Conservation (phyloP, 306 rosid genomes). For the Herpetospermum pedunculosum region DNA sequence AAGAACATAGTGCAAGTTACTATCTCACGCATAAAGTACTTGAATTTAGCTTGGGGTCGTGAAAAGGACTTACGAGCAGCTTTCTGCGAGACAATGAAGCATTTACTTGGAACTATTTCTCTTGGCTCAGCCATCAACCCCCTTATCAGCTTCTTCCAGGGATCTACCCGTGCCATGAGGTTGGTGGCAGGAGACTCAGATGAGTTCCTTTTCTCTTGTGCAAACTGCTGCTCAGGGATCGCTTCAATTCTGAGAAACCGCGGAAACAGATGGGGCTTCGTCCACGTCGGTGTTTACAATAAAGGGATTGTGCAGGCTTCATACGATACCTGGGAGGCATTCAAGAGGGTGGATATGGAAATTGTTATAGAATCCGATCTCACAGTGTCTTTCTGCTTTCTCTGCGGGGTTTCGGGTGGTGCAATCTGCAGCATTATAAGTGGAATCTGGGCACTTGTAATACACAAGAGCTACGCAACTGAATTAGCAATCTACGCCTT, state of each 20-base stretch:
- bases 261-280: slow-evolving; percentile 81
- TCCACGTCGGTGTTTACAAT: slow-evolving; percentile 45
- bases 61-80: slow-evolving; percentile 25
- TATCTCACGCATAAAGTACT: slow-evolving; percentile 45
- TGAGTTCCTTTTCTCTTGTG: slow-evolving; percentile 71
- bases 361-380: slow-evolving; percentile 50
- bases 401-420: slow-evolving; percentile 50
- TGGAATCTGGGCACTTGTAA: slow-evolving; percentile 48
- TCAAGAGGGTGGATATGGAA: slow-evolving; percentile 30
- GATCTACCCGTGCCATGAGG: slow-evolving; percentile 38
- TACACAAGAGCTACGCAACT: slow-evolving; percentile 43
- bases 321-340: slow-evolving; percentile 45
- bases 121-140: slow-evolving; percentile 56
- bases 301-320: slow-evolving; percentile 66
- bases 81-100: slow-evolving; percentile 28
- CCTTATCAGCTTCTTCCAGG: slow-evolving; percentile 23
- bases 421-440: slow-evolving; percentile 44
- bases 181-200: slow-evolving; percentile 40
- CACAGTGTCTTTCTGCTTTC: slow-evolving; percentile 61
- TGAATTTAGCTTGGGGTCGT: slow-evolving; percentile 20
- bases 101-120: slow-evolving; percentile 42
- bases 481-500: slow-evolving; percentile 50
- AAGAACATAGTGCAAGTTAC: slow-evolving; percentile 47
- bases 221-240: slow-evolving; percentile 42
- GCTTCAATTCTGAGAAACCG: slow-evolving; percentile 34